phyloP scores from a whole-genome alignment of 192 early-diverging fungal species.

The Funneliformis mosseae region DNA sequence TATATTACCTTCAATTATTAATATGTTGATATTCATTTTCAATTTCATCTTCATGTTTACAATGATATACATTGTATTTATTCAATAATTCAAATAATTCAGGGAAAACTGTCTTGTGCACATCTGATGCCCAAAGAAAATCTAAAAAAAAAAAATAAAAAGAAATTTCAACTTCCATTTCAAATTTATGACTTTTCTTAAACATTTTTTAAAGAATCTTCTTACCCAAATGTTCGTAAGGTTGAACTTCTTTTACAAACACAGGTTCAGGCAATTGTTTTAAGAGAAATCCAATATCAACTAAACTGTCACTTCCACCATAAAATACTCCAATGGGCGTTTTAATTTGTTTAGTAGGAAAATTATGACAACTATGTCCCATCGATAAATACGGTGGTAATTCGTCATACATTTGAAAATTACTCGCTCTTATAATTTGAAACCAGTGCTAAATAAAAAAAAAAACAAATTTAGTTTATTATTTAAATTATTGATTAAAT shows the following conservation, averaged over 20 bases:
- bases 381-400: constrained; percentile 54
- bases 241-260: constrained; percentile 59
- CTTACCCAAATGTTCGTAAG: constrained; percentile 81
- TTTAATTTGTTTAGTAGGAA: constrained; percentile 77
- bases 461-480: neutral
- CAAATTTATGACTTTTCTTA: neutral
- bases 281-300: constrained; percentile 65
- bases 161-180: neutral
- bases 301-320: constrained; percentile 83
- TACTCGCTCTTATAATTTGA: constrained; percentile 86
- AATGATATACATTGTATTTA: neutral
- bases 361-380: constrained; percentile 67
- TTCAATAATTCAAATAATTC: constrained; percentile 49
- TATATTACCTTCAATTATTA: neutral
- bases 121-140: constrained; percentile 55
- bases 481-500: neutral
- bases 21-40: neutral
- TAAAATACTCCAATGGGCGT: constrained; percentile 93
- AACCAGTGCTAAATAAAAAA: constrained; percentile 77
- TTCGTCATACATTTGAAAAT: constrained; percentile 95
- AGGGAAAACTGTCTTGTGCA: constrained; percentile 52
- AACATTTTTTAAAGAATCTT: neutral
- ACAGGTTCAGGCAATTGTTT: constrained; percentile 57
- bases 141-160: constrained; percentile 17
- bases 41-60: neutral